Evolutionary conservation across 2,329 filamentous ascomycete genomes (phyloP), one percentile per base, ranked within the genome.

Genomic region (Teratosphaeria viscida): DNA sequence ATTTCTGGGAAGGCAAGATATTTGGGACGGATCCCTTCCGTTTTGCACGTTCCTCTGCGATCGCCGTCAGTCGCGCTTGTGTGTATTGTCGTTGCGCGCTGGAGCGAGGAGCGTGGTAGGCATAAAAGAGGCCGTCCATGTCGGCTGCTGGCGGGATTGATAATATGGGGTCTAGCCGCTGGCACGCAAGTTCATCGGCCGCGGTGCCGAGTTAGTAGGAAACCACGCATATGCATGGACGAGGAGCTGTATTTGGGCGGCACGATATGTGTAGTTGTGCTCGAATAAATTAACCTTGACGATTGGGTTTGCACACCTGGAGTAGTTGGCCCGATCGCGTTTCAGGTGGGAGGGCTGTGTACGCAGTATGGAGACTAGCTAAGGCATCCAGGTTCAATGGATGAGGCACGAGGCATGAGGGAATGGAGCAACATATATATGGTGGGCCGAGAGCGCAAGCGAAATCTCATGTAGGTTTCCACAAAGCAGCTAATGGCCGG

Each of bases 81-180:
- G 54, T 61, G 55, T 59, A 66, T 35, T 57, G 54, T 37, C 60
- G 53, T 56, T 64, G 66, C 47, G 52, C 63, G 26, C 55, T 47
- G 19, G 67, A 65, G n/a, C 58, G 58, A n/a, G 65, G 59, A 57
- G 49, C 57, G 12, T 59, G 29, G 57, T 66, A 64, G 52, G 62
- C 63, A 59, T 62, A 67, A 55, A 65, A 59, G 39, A 62, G 54
- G 12, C 62, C 63, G 53, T 54, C 53, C 53, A 54, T 54, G 27
- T 16, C 12, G 27, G 53, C 53, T 37, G 10, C 10, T 19, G 26
- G 43, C n/a, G 43, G 43, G 43, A 23, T n/a, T 49, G 43, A n/a
- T n/a, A n/a, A 23, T 6, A 19, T 23, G 8, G 16, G 16, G 19
- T 49, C 43, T 49, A 49, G 43, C 43, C 43, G 43, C 43, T 49